phyloP scores from a whole-genome alignment of 768 basidiomycete species.

The Lyophyllum atratum region DNA sequence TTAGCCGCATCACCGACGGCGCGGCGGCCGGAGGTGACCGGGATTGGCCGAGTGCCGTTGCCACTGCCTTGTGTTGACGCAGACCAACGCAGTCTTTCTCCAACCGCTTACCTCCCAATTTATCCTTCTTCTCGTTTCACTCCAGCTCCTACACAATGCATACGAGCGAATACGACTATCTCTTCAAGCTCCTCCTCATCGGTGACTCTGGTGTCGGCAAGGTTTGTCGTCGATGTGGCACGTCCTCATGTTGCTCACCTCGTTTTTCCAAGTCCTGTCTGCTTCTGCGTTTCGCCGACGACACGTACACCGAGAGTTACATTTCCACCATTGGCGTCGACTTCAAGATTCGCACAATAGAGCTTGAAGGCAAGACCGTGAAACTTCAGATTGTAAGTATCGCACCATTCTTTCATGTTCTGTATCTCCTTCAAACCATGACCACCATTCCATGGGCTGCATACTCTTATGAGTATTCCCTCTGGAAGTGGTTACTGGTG shows the following conservation, averaged over 20 bases:
- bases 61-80: constrained; percentile 16
- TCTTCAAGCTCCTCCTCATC: constrained; percentile 94
- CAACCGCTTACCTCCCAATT: constrained; percentile 30
- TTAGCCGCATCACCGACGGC: constrained; percentile 11
- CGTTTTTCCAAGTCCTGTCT: constrained; percentile 73
- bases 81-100: constrained; percentile 27
- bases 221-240: constrained; percentile 42
- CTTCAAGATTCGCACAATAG: constrained; percentile 99
- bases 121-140: constrained; percentile 21
- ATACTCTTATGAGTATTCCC: neutral
- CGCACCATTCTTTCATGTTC: constrained; percentile 18
- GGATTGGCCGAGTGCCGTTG: constrained; percentile 21
- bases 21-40: constrained; percentile 17
- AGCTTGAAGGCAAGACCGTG: constrained; percentile 97
- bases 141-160: constrained; percentile 52
- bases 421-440: constrained; percentile 1
- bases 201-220: constrained; percentile 96
- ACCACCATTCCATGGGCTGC: neutral
- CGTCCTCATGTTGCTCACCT: constrained; percentile 23
- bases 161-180: constrained; percentile 93
- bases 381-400: constrained; percentile 94
- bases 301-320: constrained; percentile 97
- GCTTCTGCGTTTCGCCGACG: constrained; percentile 91
- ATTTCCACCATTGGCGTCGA: constrained; percentile 98
- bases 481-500: neutral